Evolutionary conservation across 495 filamentous ascomycete species (phyloP), one percentile per base, ranked within the genome.

Genomic region (Pyronema omphalodes): DNA sequence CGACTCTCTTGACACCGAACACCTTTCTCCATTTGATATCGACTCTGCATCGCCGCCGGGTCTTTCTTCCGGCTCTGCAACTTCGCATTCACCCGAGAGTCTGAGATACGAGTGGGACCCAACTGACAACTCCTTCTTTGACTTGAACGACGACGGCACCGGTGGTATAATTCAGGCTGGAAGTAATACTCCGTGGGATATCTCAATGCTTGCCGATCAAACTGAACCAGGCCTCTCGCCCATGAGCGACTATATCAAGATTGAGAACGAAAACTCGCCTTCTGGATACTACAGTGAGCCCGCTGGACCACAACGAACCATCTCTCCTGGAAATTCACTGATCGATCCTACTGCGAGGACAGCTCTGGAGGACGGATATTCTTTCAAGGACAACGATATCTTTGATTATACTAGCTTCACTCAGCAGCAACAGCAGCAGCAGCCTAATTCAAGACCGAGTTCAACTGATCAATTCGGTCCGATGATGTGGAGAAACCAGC

Each of bases 181-280:
- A 2, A 15, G 11, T 19, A 19, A 29, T 36, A 36, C 8, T 9
- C 8, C 62, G 40, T 65, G 62, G 62, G 62, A 65, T 44, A 33
- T 60, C 37, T 52, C 65, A 36, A 62, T 66, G 49, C 55, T 55
- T 37, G 52, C 54, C 36, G 53, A 47, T 3, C 57, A 58, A 17
- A 49, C 58, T 3, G 59, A 63, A 52, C 44, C 54, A n/a, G 49
- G 51, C 15, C 53, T 55, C 4, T 58, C 61, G 0, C 63, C 62
- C 7, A 44, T 66, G 53, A 65, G 58, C n/a, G 62, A 65, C 46
- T 65, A 59, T 44, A 65, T 65, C 54, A 65, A 65, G 54, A 51
- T 64, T 54, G 62, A 65, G 45, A 59, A 59, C 52, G 53, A 49
- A 51, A 55, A 45, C 11, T 59, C 62, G 3, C 62, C 62, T 0